Conservation (phyloP, 257 asterid genomes). For the Hygrophila difformis region DNA sequence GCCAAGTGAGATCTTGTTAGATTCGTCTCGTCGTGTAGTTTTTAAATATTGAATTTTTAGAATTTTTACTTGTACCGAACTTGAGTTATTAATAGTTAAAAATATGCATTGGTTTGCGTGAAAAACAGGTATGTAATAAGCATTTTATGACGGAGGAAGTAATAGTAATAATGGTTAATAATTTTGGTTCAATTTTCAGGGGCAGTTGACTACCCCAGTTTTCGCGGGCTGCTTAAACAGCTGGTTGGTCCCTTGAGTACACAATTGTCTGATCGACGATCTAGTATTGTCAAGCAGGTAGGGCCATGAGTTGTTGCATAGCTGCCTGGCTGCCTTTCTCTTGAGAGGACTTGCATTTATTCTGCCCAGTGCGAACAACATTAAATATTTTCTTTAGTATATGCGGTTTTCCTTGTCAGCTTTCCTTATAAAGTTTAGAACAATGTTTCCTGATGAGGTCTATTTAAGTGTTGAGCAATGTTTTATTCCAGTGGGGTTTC, state of each 20-base stretch:
- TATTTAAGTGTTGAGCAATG: neutral
- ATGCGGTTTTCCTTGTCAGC: neutral
- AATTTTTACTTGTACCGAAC: no score
- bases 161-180: no score
- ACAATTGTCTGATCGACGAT: slow-evolving; percentile 93
- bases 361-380: neutral
- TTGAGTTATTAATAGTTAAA: no score
- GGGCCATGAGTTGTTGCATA: neutral
- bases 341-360: neutral
- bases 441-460: neutral
- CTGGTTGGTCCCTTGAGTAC: slow-evolving; percentile 80
- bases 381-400: neutral
- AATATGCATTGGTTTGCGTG: no score
- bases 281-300: slow-evolving; percentile 98
- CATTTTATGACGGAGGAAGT: no score
- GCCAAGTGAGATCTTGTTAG: no score
- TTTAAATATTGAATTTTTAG: no score
- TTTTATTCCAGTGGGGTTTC: neutral
- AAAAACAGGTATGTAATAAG: no score
- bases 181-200: slow-evolving; percentile 38
- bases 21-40: no score
- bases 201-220: slow-evolving; percentile 79
- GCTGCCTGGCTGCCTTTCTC: slow-evolving; percentile 5
- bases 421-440: no score
- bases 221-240: slow-evolving; percentile 92